These are phyloP conservation scores for Elongisporangium prolatum DNA, from an alignment of 352 stramenopile species.

Conservation along the genomic window DNA sequence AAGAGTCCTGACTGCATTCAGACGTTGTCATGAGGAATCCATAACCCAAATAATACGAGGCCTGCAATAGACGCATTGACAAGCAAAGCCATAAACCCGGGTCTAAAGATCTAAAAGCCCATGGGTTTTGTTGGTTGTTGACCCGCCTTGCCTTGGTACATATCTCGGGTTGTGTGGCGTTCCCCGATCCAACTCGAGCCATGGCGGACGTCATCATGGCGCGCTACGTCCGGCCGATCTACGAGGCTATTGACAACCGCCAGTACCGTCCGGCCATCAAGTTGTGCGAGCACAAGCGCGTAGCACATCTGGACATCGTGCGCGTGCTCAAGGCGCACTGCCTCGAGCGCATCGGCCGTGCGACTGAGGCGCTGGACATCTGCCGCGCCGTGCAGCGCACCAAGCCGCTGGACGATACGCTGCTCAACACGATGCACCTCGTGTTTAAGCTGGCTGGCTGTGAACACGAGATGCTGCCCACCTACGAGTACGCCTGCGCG, in stretches of 20 bases:
- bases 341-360: slow-evolving; percentile 65
- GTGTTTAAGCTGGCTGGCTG: slow-evolving; percentile 71
- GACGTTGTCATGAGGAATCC: no score
- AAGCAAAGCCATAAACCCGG: no score
- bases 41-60: neutral
- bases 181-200: no score
- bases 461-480: slow-evolving; percentile 78
- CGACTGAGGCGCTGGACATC: slow-evolving; percentile 70
- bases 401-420: slow-evolving; percentile 73
- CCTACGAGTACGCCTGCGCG: slow-evolving; percentile 65
- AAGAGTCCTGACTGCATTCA: no score
- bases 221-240: slow-evolving; percentile 80
- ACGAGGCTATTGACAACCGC: slow-evolving; percentile 75
- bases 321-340: slow-evolving; percentile 84
- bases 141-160: neutral
- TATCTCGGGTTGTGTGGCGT: no score
- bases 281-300: slow-evolving; percentile 75
- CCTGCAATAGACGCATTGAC: slow-evolving; percentile 2
- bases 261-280: slow-evolving; percentile 85
- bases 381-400: slow-evolving; percentile 50
- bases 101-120: no score
- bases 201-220: slow-evolving; percentile 69
- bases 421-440: slow-evolving; percentile 82
- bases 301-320: slow-evolving; percentile 72
- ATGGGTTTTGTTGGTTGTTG: no score